Base-by-base conservation (phyloP, 768 basidiomycete genomes). In the Amanita rubescens region DNA sequence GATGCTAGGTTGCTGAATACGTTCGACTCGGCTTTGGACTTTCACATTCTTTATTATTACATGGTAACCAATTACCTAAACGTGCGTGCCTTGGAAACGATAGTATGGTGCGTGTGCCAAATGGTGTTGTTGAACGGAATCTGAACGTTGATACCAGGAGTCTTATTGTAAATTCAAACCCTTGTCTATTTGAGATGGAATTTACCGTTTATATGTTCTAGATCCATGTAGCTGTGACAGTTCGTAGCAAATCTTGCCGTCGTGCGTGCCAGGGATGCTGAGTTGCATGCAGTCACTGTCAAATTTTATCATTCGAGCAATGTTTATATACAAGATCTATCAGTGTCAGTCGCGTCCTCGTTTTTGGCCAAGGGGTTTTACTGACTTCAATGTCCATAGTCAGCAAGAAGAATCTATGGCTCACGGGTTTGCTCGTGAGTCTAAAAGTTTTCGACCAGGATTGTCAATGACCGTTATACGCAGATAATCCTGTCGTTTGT, bases 31-130 rank as follows among this genome's bases (percentile, higher is more conserved):
- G 69, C 66, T 38, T 60, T 83, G 51, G 77, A 75, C 42, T 69
- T 70, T 43, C 81, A 84, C 60, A 73, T 80, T 57, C 67, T 80
- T 37, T 84, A 84, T 57, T 71, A 71, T 59, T 84, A 83, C 57
- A 69, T 82, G 46, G 78, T 84, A 41, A 66, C 62, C 38, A 81
- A 83, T 63, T 84, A 74, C 58, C 62, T 75, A 53, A 75, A 78
- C 57, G 74, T 75, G 4, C 5, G 63, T 14, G 72, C 79, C 2
- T 65, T 83, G n/a, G 9, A 59, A 10, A 54, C 57, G 19, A 75
- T 77, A 0, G 69, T 78, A 7, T 84, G 82, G 82, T 79, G 48
- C 30, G 77, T 60, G 17, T 2, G 5, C 5, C 35, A 1, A 14
- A 2, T n/a, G n/a, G 35, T 17, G 5, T 5, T 15, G 5, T 15